A percentile compares a stretch with the other conserved stretches of the same genome.
These are phyloP conservation scores for Plasmopara viticola DNA, from an alignment of 352 stramenopile genomes.

Conservation along the genomic window DNA sequence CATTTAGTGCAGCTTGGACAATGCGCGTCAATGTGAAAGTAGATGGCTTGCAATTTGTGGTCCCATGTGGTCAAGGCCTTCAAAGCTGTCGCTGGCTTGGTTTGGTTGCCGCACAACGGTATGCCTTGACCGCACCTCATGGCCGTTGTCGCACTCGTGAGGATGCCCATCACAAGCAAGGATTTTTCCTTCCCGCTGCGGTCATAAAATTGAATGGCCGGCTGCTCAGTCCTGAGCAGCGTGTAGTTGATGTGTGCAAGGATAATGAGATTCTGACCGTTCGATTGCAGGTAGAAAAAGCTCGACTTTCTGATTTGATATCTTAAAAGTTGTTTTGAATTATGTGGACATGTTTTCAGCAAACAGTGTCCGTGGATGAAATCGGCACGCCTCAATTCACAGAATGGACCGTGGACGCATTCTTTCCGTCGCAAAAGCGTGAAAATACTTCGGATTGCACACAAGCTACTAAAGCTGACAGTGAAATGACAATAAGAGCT, in stretches of 20 bases:
- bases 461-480: conserved; percentile 9
- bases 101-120: conserved; percentile 68
- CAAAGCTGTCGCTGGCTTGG: conserved; percentile 84
- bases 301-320: not conserved
- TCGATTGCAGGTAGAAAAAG: conserved; percentile 44
- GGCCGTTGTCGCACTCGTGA: conserved; percentile 68
- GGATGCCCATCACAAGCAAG: conserved; percentile 64
- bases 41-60: conserved; percentile 55
- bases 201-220: conserved; percentile 44
- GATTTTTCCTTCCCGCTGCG: conserved; percentile 69
- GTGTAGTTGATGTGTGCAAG: conserved; percentile 57
- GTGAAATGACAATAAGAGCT: conserved; percentile 1
- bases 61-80: conserved; percentile 71
- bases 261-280: conserved; percentile 67
- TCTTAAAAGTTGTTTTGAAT: too few relatives aligned
- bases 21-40: conserved; percentile 71
- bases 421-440: conserved; percentile 37
- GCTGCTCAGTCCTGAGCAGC: conserved; percentile 40
- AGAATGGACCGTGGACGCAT: conserved; percentile 54
- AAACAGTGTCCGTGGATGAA: conserved; percentile 77
- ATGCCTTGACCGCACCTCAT: conserved; percentile 55
- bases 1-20: not conserved
- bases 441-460: conserved; percentile 5
- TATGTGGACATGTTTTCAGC: conserved; percentile 21
- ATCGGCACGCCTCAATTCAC: conserved; percentile 67